Evolutionary conservation across 2,329 filamentous ascomycete species (phyloP).

Genomic region (Teratosphaeria pseudoeucalypti): DNA sequence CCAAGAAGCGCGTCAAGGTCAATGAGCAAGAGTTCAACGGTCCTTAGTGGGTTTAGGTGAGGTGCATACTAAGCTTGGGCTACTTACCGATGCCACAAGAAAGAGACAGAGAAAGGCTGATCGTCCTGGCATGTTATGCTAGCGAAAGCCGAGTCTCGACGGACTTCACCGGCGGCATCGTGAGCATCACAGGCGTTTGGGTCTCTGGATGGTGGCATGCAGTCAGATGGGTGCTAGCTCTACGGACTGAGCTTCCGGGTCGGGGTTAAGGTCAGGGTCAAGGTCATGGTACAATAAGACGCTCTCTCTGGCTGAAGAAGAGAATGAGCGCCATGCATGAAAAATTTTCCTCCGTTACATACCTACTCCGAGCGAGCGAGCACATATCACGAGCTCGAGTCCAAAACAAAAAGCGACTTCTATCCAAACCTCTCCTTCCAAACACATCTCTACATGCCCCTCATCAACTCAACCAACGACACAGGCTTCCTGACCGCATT

Average conservation of each 20-base stretch:
- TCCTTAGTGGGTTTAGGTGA: neutral
- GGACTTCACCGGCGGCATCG: neutral
- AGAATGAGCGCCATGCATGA: neutral
- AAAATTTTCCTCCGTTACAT: neutral
- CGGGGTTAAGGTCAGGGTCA: neutral
- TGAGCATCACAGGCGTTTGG: neutral
- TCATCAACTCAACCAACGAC: slow-evolving; percentile 67
- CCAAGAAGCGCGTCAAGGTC: neutral
- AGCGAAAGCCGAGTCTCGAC: neutral
- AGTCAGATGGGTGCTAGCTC: neutral
- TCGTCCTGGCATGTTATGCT: neutral
- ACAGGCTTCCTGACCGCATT: slow-evolving; percentile 88
- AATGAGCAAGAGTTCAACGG: neutral
- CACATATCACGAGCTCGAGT: neutral
- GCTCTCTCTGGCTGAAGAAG: neutral
- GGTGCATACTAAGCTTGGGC: neutral
- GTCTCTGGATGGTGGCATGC: neutral
- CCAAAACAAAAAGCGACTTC: neutral
- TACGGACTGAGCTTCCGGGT: neutral
- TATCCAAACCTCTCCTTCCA: neutral
- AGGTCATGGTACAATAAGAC: neutral
- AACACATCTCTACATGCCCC: slow-evolving; percentile 26
- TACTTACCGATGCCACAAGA: neutral
- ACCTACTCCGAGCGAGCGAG: neutral
- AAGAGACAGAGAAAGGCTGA: neutral